phyloP scores from a whole-genome alignment of 2,329 filamentous ascomycete species.

The Thelonectria rubi region DNA sequence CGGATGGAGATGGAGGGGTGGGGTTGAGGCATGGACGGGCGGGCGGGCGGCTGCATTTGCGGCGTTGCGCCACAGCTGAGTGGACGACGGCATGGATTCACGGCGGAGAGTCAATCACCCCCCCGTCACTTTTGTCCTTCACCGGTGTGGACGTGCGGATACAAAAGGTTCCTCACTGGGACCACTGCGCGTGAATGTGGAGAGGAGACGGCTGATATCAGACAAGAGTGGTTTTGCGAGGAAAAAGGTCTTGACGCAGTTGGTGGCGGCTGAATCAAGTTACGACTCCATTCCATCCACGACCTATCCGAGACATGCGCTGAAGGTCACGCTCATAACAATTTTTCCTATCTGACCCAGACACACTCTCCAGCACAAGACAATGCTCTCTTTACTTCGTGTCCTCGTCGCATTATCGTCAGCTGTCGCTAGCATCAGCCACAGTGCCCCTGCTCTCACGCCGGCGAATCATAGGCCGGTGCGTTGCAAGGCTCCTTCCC shows the following conservation, averaged over 20 bases:
- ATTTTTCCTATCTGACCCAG: neutral
- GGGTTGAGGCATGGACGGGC: conserved; percentile 1
- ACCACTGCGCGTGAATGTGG: too few relatives aligned
- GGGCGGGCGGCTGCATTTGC: conserved; percentile 5
- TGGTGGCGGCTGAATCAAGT: neutral
- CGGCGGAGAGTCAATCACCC: too few relatives aligned
- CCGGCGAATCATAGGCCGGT: conserved; percentile 1
- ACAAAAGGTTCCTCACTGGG: too few relatives aligned
- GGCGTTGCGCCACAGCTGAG: conserved; percentile 31
- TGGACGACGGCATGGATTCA: conserved; percentile 14
- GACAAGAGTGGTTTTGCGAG: neutral
- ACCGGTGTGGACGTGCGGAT: neutral
- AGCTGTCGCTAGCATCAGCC: neutral
- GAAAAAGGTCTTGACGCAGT: neutral
- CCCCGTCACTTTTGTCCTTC: too few relatives aligned
- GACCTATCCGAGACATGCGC: neutral
- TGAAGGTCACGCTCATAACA: neutral
- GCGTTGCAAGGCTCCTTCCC: conserved; percentile 2
- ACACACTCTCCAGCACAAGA: too few relatives aligned
- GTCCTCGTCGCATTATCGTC: too few relatives aligned
- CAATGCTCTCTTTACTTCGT: too few relatives aligned
- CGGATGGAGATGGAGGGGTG: neutral
- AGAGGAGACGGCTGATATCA: neutral
- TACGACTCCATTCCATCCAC: neutral
- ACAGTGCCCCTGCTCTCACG: neutral